Evolutionary conservation across 495 filamentous ascomycete species (phyloP).

Genomic region (Rhizodiscina lignyota): DNA sequence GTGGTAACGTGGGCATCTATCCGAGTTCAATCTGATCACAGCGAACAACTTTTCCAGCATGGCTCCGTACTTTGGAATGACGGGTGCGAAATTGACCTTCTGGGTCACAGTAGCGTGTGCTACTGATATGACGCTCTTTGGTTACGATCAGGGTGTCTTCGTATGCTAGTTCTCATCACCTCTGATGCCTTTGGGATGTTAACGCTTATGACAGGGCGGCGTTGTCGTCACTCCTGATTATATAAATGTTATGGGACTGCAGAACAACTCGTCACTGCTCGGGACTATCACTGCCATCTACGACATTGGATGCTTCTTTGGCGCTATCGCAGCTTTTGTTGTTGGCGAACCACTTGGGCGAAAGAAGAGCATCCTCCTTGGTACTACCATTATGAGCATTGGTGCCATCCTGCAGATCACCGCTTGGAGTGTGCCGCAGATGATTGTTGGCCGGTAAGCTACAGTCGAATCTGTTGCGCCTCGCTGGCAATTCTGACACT

Average conservation of each 20-base stretch:
- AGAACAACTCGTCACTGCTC: conserved; percentile 29
- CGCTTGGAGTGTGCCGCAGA: conserved; percentile 42
- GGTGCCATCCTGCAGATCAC: conserved; percentile 46
- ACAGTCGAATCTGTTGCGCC: too few relatives aligned
- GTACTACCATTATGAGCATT: conserved; percentile 40
- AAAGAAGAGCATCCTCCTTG: conserved; percentile 37
- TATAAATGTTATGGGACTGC: conserved; percentile 32
- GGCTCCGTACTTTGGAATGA: conserved; percentile 39
- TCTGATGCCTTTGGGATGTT: background rate
- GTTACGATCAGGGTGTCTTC: conserved; percentile 44
- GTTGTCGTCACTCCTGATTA: conserved; percentile 40
- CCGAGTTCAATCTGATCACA: too few relatives aligned
- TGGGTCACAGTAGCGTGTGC: conserved; percentile 34
- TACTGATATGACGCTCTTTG: conserved; percentile 28
- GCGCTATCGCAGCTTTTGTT: conserved; percentile 40
- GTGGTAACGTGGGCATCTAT: too few relatives aligned
- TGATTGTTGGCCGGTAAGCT: conserved; percentile 39
- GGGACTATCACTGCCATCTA: conserved; percentile 50
- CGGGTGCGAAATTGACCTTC: conserved; percentile 39
- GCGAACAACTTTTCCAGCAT: conserved; percentile 9
- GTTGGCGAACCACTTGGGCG: conserved; percentile 42
- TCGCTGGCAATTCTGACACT: too few relatives aligned
- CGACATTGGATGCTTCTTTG: conserved; percentile 48
- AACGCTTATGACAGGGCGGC: conserved; percentile 23
- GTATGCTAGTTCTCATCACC: conserved; percentile 1